Evolutionary conservation across 148 eudicot species (phyloP).

Genomic region (Silene uniflora): DNA sequence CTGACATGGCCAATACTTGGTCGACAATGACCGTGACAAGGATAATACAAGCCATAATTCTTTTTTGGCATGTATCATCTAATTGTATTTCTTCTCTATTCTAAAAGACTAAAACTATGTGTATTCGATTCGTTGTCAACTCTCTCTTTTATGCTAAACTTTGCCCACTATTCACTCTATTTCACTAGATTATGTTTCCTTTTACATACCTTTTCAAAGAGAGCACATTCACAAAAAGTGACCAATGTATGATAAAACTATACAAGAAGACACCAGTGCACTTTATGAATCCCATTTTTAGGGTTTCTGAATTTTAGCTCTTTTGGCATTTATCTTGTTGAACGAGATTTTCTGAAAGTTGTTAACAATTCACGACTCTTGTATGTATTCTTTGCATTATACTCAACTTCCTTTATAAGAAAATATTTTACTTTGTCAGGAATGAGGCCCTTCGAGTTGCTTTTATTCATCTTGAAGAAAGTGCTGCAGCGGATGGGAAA

Average conservation of each 20-base stretch:
- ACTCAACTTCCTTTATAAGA: background rate
- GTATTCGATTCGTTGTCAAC: no score
- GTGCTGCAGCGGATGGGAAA: slow-evolving; percentile 44
- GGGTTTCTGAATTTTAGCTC: background rate
- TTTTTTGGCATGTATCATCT: no score
- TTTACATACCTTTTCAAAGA: no score
- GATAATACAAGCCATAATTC: no score
- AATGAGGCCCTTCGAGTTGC: slow-evolving; percentile 99
- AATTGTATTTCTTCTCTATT: no score
- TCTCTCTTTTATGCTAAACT: no score
- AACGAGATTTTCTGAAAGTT: background rate
- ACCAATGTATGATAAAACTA: background rate
- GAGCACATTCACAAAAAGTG: no score
- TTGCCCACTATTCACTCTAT: no score
- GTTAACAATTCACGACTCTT: background rate
- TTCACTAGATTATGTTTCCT: no score
- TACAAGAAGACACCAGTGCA: background rate
- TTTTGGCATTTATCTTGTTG: background rate
- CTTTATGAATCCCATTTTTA: background rate
- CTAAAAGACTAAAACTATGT: no score
- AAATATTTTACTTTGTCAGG: slow-evolving; percentile 34
- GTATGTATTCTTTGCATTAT: background rate
- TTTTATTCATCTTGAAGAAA: slow-evolving; percentile 86
- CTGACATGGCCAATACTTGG: no score
- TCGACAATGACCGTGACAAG: no score